Evolutionary conservation across 2,329 filamentous ascomycete genomes (phyloP), one percentile per base, ranked within the genome.

Genomic region (Leptographium flavum): DNA sequence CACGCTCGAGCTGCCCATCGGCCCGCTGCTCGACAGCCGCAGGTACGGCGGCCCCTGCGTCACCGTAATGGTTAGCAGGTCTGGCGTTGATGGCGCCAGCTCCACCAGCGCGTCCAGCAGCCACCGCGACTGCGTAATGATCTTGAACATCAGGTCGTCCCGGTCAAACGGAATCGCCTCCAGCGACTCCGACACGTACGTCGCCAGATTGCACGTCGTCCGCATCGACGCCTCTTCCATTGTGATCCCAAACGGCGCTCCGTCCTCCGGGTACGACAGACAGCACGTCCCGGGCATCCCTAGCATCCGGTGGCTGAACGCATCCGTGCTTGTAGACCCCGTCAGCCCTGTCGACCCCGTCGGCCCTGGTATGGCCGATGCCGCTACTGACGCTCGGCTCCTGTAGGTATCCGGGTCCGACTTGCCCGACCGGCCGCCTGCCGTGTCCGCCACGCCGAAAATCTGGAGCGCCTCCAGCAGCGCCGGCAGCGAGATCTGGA

Each of bases 391-490:
- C n/a, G n/a, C n/a, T n/a, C 19, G 58, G 60, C 73, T 77, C 50
- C 70, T 71, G 55, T 78, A 79, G 1, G 69, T 66, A 50, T 81
- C 76, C 47, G 71, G 65, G 13, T 80, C 76, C 7, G 71, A 65
- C 55, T 73, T 79, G 42, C 72, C 68, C 41, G 73, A 66, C 50
- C 74, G 73, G 9, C 30, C 30, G 35, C 67, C 69, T 6, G 75
- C 67, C 14, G 78, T 70, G 52, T 85, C 83, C 39, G 88, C 76
- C n/a, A 88, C 79, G 42, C 87, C 87, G 57, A 98, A 94, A 42
- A 98, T 96, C 57, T 95, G 90, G 8, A 98, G 72, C 0, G 90
- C 94, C 64, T 96, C 92, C 44, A 98, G 76, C 3, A 98, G 74
- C 17, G 90, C 85, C 5, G 81, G 73, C 9, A 98, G 74, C 2